phyloP scores from a whole-genome alignment of 2,329 filamentous ascomycete species.

The Venturia pyrina region DNA sequence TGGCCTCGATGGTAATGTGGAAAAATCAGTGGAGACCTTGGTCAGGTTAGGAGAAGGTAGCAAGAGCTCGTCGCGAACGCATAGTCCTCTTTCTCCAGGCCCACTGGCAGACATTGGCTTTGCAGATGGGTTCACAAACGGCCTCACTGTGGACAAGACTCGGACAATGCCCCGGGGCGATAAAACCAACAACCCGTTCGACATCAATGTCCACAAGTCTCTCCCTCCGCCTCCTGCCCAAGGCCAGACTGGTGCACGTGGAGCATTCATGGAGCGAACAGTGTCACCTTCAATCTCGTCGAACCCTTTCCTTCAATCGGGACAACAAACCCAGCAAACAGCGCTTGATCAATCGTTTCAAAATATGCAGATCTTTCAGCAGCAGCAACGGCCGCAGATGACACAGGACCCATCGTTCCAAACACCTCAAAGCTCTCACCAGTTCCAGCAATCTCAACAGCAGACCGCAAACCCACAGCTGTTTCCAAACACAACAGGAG shows the following conservation, averaged over 20 bases:
- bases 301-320: slow-evolving; percentile 56
- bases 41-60: slow-evolving; percentile 69
- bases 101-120: slow-evolving; percentile 32
- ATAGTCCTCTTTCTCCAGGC: slow-evolving; percentile 27
- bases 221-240: slow-evolving; percentile 19
- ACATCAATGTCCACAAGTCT: slow-evolving; percentile 34
- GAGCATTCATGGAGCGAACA: slow-evolving; percentile 16
- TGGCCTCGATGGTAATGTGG: slow-evolving; percentile 73
- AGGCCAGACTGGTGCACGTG: slow-evolving; percentile 21
- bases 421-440: slow-evolving; percentile 53
- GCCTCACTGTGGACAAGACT: slow-evolving; percentile 32
- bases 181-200: slow-evolving; percentile 17
- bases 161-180: slow-evolving; percentile 20
- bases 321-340: slow-evolving; percentile 20
- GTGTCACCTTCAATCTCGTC: slow-evolving; percentile 37
- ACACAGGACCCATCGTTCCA: slow-evolving; percentile 62
- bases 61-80: slow-evolving; percentile 28
- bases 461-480: slow-evolving; percentile 39
- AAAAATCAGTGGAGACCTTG: slow-evolving; percentile 75
- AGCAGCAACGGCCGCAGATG: slow-evolving; percentile 21
- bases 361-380: slow-evolving; percentile 53
- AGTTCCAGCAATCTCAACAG: slow-evolving; percentile 21
- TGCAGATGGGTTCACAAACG: slow-evolving; percentile 23
- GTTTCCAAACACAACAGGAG: slow-evolving; percentile 69
- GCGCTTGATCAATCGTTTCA: slow-evolving; percentile 62